phyloP scores from a whole-genome alignment of 2,329 filamentous ascomycete genomes.

The Aureobasidium melanogenum region DNA sequence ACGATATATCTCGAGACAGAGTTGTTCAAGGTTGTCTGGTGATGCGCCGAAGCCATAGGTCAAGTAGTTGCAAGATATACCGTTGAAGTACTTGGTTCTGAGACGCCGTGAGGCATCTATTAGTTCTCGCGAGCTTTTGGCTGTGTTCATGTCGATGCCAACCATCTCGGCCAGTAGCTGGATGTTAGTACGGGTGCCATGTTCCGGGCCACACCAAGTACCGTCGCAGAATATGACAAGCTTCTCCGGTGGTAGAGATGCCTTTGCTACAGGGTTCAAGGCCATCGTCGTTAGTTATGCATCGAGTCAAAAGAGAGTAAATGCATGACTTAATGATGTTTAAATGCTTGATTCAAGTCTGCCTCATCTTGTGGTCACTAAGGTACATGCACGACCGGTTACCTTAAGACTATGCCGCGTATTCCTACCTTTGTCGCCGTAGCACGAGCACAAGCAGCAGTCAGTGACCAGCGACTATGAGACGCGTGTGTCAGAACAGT shows the following conservation, averaged over 20 bases:
- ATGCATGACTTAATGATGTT: not conserved
- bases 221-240: conserved; percentile 13
- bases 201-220: conserved; percentile 24
- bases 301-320: too few species aligned
- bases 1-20: conserved; percentile 26
- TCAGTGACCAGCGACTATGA: too few species aligned
- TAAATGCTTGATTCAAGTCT: not conserved
- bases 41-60: conserved; percentile 23
- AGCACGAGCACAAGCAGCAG: not conserved
- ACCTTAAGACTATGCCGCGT: not conserved
- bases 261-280: not conserved
- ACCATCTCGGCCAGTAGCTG: conserved; percentile 25
- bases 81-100: conserved; percentile 29
- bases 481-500: not conserved
- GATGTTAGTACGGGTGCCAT: conserved; percentile 27
- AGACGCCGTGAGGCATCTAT: conserved; percentile 15
- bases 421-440: not conserved
- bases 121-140: conserved; percentile 19
- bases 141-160: conserved; percentile 17
- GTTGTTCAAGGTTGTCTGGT: conserved; percentile 25
- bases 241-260: not conserved
- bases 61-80: conserved; percentile 14
- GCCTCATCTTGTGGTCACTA: not conserved
- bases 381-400: not conserved
- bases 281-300: not conserved